Evolutionary conservation across 805 yeast genomes (phyloP).

Genomic region (Kuraishia hungarica): DNA sequence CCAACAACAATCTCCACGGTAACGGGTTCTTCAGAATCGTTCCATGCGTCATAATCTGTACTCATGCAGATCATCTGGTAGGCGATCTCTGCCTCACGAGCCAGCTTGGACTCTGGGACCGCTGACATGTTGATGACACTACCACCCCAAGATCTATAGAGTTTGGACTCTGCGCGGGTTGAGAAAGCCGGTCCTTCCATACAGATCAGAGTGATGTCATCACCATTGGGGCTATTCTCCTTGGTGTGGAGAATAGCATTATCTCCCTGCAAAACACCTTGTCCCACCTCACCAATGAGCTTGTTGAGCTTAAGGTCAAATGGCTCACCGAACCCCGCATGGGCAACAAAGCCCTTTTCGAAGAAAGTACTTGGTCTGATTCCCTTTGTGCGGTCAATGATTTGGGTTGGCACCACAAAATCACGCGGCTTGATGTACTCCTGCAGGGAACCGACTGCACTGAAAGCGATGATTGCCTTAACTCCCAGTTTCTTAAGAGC

Average conservation of each 20-base stretch:
- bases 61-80: slow-evolving; percentile 99
- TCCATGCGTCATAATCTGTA: slow-evolving; percentile 99
- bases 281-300: slow-evolving; percentile 48
- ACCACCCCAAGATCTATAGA: slow-evolving; percentile 87
- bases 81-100: slow-evolving; percentile 93
- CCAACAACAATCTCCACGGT: slow-evolving; percentile 97
- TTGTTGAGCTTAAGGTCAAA: slow-evolving; percentile 70
- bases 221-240: slow-evolving; percentile 47
- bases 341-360: slow-evolving; percentile 92
- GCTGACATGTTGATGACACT: slow-evolving; percentile 95
- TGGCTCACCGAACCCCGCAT: slow-evolving; percentile 96
- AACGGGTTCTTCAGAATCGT: slow-evolving; percentile 89
- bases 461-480: slow-evolving; percentile 81
- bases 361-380: slow-evolving; percentile 84
- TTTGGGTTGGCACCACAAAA: slow-evolving; percentile 92
- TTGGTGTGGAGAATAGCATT: slow-evolving; percentile 59
- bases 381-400: slow-evolving; percentile 96
- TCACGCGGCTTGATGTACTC: slow-evolving; percentile 88
- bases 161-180: slow-evolving; percentile 89
- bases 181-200: slow-evolving; percentile 99
- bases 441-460: slow-evolving; percentile 94
- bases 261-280: slow-evolving; percentile 46
- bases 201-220: slow-evolving; percentile 80
- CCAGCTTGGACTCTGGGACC: slow-evolving; percentile 94
- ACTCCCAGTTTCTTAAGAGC: slow-evolving; percentile 87